Conservation (phyloP, 2,329 filamentous ascomycete genomes). For the Ophiostoma sp. region DNA sequence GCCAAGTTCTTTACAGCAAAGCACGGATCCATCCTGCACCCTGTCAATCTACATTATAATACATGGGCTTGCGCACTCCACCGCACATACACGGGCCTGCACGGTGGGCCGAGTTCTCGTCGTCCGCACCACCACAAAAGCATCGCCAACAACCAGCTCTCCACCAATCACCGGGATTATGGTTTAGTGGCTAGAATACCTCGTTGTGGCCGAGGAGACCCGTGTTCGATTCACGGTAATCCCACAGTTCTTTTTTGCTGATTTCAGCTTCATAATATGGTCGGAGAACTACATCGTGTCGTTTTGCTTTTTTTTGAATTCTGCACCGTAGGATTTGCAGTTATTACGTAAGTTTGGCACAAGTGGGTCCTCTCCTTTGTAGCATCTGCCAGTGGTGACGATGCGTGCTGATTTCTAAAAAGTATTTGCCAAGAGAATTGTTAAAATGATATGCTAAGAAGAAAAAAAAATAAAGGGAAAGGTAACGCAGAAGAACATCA, state of each 20-base stretch:
- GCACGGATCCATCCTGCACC: not conserved
- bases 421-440: too few relatives aligned
- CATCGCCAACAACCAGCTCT: not conserved
- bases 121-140: slow-evolving; percentile 2
- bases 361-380: not conserved
- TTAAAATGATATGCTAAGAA: not conserved
- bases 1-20: not conserved
- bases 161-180: slow-evolving; percentile 20
- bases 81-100: not conserved
- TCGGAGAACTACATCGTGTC: not conserved
- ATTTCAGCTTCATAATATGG: not conserved
- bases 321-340: not conserved
- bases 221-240: slow-evolving; percentile 29
- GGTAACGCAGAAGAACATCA: not conserved
- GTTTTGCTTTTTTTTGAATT: not conserved
- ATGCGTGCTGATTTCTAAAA: too few relatives aligned
- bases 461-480: not conserved
- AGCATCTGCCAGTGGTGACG: not conserved
- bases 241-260: slow-evolving; percentile 19
- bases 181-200: slow-evolving; percentile 29
- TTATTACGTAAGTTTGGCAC: not conserved
- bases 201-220: slow-evolving; percentile 29
- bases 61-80: not conserved
- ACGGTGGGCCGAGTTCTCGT: not conserved
- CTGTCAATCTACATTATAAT: not conserved